Percentiles rank a stretch among this genome's conserved stretches.
Evolutionary conservation across 331 rosid genomes (phyloP).

Genomic region (Prunus yedoensis): DNA sequence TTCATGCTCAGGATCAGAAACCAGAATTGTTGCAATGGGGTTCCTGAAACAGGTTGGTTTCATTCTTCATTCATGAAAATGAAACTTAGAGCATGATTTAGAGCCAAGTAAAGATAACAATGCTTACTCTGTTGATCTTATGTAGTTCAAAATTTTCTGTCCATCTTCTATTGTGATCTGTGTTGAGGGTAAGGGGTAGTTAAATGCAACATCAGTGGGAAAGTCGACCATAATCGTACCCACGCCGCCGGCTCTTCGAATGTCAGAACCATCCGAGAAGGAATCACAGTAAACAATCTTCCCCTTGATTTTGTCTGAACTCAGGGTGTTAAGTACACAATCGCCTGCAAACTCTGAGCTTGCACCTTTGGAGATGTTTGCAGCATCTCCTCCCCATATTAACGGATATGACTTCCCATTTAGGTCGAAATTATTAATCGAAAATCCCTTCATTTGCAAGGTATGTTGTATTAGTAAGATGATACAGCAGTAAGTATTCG

Average conservation of each 20-base stretch:
- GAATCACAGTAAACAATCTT: slow-evolving; percentile 35
- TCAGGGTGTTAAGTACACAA: slow-evolving; percentile 1
- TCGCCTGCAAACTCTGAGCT: slow-evolving; percentile 3
- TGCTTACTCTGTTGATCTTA: slow-evolving; percentile 9
- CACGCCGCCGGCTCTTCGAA: no score
- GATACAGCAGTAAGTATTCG: not conserved
- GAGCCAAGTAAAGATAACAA: not conserved
- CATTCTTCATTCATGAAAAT: no score
- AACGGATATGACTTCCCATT: slow-evolving; percentile 19
- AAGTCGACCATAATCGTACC: slow-evolving; percentile 27
- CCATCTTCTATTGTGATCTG: no score
- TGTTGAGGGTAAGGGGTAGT: slow-evolving; percentile 23
- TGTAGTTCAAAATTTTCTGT: no score
- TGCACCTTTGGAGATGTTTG: slow-evolving; percentile 18
- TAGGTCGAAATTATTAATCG: slow-evolving; percentile 21
- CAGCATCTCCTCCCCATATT: slow-evolving; percentile 35
- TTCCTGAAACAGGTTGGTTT: no score
- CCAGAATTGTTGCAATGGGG: slow-evolving; percentile 14
- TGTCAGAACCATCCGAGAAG: not conserved
- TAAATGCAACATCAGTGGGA: not conserved
- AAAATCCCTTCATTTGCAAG: slow-evolving; percentile 20
- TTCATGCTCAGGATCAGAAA: not conserved
- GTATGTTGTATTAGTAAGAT: not conserved
- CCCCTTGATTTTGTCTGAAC: not conserved
- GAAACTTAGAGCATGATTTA: not conserved